Evolutionary conservation across 2,329 filamentous ascomycete species (phyloP), one percentile per base, ranked within the genome.

Genomic region (Cladosporium velox): DNA sequence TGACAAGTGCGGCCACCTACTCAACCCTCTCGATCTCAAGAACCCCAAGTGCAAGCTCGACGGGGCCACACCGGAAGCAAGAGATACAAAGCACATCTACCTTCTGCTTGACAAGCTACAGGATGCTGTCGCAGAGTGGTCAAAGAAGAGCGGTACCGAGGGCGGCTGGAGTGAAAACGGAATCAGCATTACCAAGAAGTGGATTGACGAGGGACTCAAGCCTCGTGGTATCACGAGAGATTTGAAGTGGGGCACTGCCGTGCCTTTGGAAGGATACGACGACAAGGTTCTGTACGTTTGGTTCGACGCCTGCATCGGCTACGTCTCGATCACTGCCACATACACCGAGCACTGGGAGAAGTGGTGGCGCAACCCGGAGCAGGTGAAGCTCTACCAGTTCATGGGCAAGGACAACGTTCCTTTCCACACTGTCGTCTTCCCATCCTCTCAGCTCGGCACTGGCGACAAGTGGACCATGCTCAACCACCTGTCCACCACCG

Each of bases 291-390:
- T 97, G 70, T 97, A 97, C 75, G 93, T 97, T 67, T 91, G 90
- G 92, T 92, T 97, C 76, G 92, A 96, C 77, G 92, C 92, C 64
- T 95, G 91, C 79, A 95, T 97, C 74, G 93, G 93, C 24, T 97
- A 97, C 77, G 89, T 93, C n/a, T 96, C 92, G 1, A 97, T 97
- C 72, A 97, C 93, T 1, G 92, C 91, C 70, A 93, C 88, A 72
- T 96, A 96, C 78, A 97, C 93, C 5, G 85, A 88, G 54, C 85
- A 96, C 69, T 97, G 93, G 93, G 89, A 96, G 81, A 86, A 91
- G 75, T 97, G 93, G 93, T 97, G 93, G 93, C 89, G 90, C 75
- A 90, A 96, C 77, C 92, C 92, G 0, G 90, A 96, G 54, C 85
- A 96, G 38, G 93, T 97, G 58, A 87, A 90, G 75, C 86, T 97